A percentile compares a stretch with the other conserved stretches of the same genome.
phyloP scores from a whole-genome alignment of 306 rosid genomes.

The Vigna unguiculata region DNA sequence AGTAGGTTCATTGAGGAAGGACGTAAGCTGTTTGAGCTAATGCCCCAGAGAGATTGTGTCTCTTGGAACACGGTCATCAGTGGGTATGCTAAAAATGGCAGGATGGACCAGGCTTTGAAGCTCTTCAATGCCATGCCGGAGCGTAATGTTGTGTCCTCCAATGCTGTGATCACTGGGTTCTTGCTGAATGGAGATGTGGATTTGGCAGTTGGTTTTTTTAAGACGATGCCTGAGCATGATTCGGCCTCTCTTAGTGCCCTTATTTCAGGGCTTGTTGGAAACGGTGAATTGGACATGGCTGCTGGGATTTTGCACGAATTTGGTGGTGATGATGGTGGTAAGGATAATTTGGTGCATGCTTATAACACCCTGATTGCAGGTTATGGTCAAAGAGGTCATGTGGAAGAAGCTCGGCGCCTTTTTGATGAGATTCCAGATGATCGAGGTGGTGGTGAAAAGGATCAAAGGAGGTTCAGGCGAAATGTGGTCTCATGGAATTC shows the following conservation, averaged over 20 bases:
- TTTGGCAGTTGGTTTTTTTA: conserved; percentile 46
- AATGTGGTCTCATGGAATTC: conserved; percentile 64
- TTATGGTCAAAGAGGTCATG: conserved; percentile 57
- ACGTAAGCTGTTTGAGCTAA: conserved; percentile 50
- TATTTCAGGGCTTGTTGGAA: conserved; percentile 52
- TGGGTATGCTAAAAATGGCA: conserved; percentile 56
- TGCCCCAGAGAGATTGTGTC: conserved; percentile 54
- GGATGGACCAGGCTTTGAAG: conserved; percentile 57
- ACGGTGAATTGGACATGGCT: conserved; percentile 52
- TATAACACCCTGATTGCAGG: conserved; percentile 56
- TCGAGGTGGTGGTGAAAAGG: conserved; percentile 32
- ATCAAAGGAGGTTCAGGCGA: conserved; percentile 41
- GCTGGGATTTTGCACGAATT: conserved; percentile 45
- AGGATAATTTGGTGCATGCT: conserved; percentile 53
- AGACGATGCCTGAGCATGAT: conserved; percentile 49
- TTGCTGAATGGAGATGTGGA: conserved; percentile 58
- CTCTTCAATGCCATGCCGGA: conserved; percentile 50
- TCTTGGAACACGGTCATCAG: conserved; percentile 62
- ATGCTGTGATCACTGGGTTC: conserved; percentile 57
- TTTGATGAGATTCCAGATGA: conserved; percentile 48
- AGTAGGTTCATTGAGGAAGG: conserved; percentile 49
- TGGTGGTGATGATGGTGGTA: conserved; percentile 35
- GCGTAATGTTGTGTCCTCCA: conserved; percentile 53
- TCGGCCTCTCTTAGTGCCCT: conserved; percentile 52
- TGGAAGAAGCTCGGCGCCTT: conserved; percentile 54